Percentiles rank a stretch among this genome's conserved stretches.
Evolutionary conservation across 2,329 filamentous ascomycete species (phyloP).

Genomic region (Beauveria medogensis): DNA sequence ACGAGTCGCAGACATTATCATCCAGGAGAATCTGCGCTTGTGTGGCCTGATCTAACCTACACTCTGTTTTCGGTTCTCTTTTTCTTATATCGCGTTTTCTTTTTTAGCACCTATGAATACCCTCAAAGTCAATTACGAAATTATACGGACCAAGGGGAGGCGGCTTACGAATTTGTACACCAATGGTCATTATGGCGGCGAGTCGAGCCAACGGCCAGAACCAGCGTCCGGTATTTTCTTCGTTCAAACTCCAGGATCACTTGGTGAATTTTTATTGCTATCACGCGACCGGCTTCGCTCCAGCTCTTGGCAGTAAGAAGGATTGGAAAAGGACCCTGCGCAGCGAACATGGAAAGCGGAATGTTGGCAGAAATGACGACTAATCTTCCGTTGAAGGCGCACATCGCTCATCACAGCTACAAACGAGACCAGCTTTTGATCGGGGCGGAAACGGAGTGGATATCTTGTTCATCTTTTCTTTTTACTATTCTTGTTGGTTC

Average conservation of each 20-base stretch:
- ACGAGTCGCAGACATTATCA: constrained; percentile 76
- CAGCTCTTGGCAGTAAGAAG: not conserved
- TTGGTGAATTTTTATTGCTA: not conserved
- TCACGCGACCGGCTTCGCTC: constrained; percentile 7
- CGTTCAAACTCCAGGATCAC: not conserved
- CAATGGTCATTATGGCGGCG: constrained; percentile 1
- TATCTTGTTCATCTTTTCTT: constrained; percentile 4
- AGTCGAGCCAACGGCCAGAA: not conserved
- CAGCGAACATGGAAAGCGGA: not conserved
- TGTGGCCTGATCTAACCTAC: constrained; percentile 83
- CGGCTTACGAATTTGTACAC: constrained; percentile 10
- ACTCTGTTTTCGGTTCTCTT: constrained; percentile 13
- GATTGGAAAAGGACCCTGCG: not conserved
- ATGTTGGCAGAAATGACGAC: not conserved
- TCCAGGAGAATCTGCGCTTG: constrained; percentile 96
- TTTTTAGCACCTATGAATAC: constrained; percentile 18
- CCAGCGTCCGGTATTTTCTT: not conserved
- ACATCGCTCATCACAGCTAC: not conserved
- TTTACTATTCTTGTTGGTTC: constrained; percentile 6
- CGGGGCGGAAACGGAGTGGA: constrained; percentile 4
- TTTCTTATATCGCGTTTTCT: constrained; percentile 20
- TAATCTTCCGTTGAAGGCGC: not conserved
- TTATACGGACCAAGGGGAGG: constrained; percentile 10
- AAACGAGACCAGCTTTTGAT: not conserved
- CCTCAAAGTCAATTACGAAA: constrained; percentile 15